A percentile compares a stretch with the other conserved stretches of the same genome.
These are phyloP conservation scores for Fraxinus quadrangulata DNA, from an alignment of 257 asterid genomes.

Conservation along the genomic window DNA sequence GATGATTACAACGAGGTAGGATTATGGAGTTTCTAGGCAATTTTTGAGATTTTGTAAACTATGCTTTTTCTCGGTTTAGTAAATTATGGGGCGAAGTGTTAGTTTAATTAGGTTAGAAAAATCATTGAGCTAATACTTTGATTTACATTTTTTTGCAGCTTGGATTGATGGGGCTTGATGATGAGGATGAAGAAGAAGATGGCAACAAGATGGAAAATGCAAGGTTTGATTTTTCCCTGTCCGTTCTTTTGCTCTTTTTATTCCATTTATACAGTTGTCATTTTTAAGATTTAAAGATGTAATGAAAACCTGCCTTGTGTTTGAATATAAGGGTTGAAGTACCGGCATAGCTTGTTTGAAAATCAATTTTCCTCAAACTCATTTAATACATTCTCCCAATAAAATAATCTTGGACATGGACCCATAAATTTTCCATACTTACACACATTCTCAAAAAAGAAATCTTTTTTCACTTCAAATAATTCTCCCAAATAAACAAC, in stretches of 20 bases:
- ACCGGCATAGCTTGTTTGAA: too few species aligned
- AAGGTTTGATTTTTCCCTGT: slow-evolving; percentile 44
- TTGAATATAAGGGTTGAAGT: slow-evolving; percentile 4
- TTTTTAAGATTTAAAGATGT: neutral
- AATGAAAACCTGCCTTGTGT: neutral
- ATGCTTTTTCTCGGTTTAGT: slow-evolving; percentile 17
- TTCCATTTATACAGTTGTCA: neutral
- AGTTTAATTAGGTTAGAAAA: slow-evolving; percentile 8
- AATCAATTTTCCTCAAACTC: too few species aligned
- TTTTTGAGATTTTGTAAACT: neutral
- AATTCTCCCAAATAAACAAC: too few species aligned
- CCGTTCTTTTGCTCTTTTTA: slow-evolving; percentile 8
- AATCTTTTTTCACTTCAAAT: too few species aligned
- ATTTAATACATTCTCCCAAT: too few species aligned
- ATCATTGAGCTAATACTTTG: slow-evolving; percentile 23
- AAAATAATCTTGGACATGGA: too few species aligned
- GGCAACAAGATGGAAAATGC: slow-evolving; percentile 50
- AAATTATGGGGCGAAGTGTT: neutral
- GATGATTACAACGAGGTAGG: slow-evolving; percentile 43
- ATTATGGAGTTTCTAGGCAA: neutral
- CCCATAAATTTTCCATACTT: too few species aligned
- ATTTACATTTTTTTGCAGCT: slow-evolving; percentile 49
- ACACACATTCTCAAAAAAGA: too few species aligned
- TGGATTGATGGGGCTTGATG: slow-evolving; percentile 65
- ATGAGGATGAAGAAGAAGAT: slow-evolving; percentile 46